Evolutionary conservation across 352 stramenopile genomes (phyloP), one percentile per base, ranked within the genome.

Genomic region (Phytophthora tubulina): DNA sequence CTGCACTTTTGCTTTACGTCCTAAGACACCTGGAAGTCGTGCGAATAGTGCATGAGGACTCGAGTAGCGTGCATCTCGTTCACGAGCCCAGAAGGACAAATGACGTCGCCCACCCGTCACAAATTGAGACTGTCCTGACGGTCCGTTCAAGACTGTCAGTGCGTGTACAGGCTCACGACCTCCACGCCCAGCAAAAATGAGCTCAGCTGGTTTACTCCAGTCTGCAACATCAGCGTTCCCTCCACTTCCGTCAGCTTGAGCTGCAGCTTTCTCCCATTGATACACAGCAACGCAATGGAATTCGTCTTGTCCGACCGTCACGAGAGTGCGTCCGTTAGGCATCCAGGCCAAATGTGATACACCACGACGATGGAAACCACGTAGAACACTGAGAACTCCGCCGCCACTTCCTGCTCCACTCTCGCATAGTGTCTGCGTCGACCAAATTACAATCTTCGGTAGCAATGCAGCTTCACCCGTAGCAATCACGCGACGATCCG

Each of bases 241-340:
- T 32, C 8, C 38, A 21, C 2, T 55, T 4, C 17, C 58, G 35
- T 65, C 69, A 10, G 31, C 6, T 58, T 63, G 17, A 14, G 11
- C 17, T 52, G 17, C n/a, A 27, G 56, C 15, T 44, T 73, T 77
- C 32, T 79, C 76, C 87, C 89, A 96, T 59, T 96, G 86, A 63
- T 95, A 95, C 6, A 96, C 76, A 3, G 87, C 85, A 36, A 95
- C 77, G 35, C 85, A 90, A 44, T 95, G 81, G 54, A 85, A 85
- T 30, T 82, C 67, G 33, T 94, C 89, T 58, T 93, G 76, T 0
- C 89, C 89, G 33, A 96, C 67, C 6, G 73, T 88, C 21, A 94
- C 73, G 15, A 96, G 77, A 9, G 80, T 88, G 11, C 85, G 77
- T 33, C 88, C 86, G 31, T 87, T 90, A n/a, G 82, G 67, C 75